These are phyloP conservation scores for Grosmannia penicillata DNA, from an alignment of 2,329 filamentous ascomycete genomes.

Conservation along the genomic window DNA sequence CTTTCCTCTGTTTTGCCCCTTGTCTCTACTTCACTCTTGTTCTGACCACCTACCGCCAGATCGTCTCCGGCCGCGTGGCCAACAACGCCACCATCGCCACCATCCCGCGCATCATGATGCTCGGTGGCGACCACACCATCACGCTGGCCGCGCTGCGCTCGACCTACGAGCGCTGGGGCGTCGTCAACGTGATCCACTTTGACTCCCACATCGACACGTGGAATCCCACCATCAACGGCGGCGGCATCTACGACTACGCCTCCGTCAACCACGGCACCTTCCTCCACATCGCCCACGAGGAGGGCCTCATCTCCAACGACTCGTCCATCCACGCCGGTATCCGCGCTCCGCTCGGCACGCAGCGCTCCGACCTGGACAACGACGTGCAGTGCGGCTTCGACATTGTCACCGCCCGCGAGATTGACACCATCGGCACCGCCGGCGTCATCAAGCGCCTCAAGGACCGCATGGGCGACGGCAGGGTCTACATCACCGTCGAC, in stretches of 20 bases:
- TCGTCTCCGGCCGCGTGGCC: conserved; percentile 15
- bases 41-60: too few relatives aligned
- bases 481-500: conserved; percentile 59
- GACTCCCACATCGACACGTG: conserved; percentile 50
- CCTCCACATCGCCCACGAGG: conserved; percentile 46
- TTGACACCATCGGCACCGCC: conserved; percentile 53
- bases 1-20: too few relatives aligned
- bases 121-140: conserved; percentile 17
- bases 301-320: conserved; percentile 38
- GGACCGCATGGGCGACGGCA: conserved; percentile 31
- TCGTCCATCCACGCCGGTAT: conserved; percentile 48
- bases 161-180: conserved; percentile 38
- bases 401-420: conserved; percentile 45
- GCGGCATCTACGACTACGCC: conserved; percentile 45
- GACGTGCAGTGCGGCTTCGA: conserved; percentile 44
- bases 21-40: too few relatives aligned
- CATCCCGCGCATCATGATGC: conserved; percentile 38
- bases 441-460: conserved; percentile 53
- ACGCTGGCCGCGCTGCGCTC: conserved; percentile 47
- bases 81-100: conserved; percentile 28
- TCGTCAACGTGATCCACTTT: conserved; percentile 43
- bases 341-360: conserved; percentile 33
- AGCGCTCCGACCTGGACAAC: conserved; percentile 36
- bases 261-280: conserved; percentile 48
- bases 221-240: conserved; percentile 47